Conservation (phyloP, 345 rosid genomes). For the Trapa bicornis region DNA sequence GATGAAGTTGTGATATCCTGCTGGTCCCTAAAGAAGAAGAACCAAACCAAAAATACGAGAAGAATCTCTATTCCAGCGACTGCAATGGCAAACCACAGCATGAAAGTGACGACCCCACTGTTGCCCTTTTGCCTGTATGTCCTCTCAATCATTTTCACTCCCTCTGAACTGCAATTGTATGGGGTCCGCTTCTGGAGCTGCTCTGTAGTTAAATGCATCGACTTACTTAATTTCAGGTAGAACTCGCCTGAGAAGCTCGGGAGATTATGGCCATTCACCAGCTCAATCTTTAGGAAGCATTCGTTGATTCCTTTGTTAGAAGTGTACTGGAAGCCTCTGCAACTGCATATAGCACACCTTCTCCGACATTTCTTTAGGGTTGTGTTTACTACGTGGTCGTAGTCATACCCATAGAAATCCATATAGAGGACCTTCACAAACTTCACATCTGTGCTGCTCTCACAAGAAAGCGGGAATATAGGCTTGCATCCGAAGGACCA, state of each 20-base stretch:
- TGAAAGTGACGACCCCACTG: conserved; percentile 7
- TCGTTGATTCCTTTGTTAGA: neutral
- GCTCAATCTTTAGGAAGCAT: conserved; percentile 14
- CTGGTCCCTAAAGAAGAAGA: conserved; percentile 14
- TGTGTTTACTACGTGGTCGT: neutral
- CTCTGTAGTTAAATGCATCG: conserved; percentile 1
- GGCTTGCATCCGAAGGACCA: conserved; percentile 23
- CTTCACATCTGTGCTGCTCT: conserved; percentile 3
- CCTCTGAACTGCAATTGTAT: neutral
- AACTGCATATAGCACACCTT: conserved; percentile 10
- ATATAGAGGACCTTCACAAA: conserved; percentile 12
- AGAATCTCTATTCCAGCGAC: conserved; percentile 21
- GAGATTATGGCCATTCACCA: conserved; percentile 14
- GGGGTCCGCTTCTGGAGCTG: conserved; percentile 7
- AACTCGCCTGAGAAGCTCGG: conserved; percentile 11
- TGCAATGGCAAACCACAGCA: conserved; percentile 18
- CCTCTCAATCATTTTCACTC: conserved; percentile 9
- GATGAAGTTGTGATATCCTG: neutral
- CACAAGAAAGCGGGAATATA: conserved; percentile 6
- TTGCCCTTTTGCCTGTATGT: conserved; percentile 5
- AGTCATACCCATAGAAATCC: conserved; percentile 17
- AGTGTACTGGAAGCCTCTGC: conserved; percentile 16
- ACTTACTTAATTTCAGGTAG: conserved; percentile 16
- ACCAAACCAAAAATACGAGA: conserved; percentile 13
- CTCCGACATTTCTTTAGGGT: conserved; percentile 8